Percentiles rank a stretch among this genome's conserved stretches.
These are phyloP conservation scores for Ottelia alismoides DNA, from an alignment of 106 monocot species.

Conservation along the genomic window DNA sequence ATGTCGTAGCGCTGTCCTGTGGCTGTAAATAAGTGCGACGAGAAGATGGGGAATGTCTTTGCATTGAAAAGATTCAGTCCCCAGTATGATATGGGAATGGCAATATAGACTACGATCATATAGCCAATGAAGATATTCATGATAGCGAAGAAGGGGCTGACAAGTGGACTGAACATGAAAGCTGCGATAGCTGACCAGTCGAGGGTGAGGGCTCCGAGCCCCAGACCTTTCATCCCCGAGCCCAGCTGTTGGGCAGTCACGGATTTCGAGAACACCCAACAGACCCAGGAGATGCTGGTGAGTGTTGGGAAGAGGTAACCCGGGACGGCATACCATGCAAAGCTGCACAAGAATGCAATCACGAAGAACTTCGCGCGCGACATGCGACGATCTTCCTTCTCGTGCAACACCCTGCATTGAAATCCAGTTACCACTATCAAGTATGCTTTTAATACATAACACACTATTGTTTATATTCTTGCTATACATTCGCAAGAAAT, in stretches of 20 bases:
- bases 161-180: constrained; percentile 62
- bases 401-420: constrained; percentile 76
- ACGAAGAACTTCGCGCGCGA: constrained; percentile 74
- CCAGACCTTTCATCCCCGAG: constrained; percentile 58
- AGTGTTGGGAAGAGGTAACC: constrained; percentile 69
- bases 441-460: too few species aligned
- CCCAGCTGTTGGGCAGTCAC: constrained; percentile 81
- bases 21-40: constrained; percentile 42
- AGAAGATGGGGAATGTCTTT: constrained; percentile 77
- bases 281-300: constrained; percentile 59
- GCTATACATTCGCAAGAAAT: too few species aligned
- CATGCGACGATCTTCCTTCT: constrained; percentile 38
- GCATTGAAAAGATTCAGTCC: constrained; percentile 37
- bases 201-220: constrained; percentile 52
- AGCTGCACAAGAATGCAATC: constrained; percentile 62
- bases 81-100: constrained; percentile 52
- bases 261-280: constrained; percentile 58
- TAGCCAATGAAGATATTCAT: constrained; percentile 54
- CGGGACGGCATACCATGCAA: constrained; percentile 56
- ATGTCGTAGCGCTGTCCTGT: constrained; percentile 38
- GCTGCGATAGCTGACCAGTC: constrained; percentile 65
- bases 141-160: constrained; percentile 67
- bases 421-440: too few species aligned
- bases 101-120: constrained; percentile 31
- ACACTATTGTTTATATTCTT: too few species aligned